phyloP scores from a whole-genome alignment of 306 rosid species.

The Hylodesmum podocarpum region DNA sequence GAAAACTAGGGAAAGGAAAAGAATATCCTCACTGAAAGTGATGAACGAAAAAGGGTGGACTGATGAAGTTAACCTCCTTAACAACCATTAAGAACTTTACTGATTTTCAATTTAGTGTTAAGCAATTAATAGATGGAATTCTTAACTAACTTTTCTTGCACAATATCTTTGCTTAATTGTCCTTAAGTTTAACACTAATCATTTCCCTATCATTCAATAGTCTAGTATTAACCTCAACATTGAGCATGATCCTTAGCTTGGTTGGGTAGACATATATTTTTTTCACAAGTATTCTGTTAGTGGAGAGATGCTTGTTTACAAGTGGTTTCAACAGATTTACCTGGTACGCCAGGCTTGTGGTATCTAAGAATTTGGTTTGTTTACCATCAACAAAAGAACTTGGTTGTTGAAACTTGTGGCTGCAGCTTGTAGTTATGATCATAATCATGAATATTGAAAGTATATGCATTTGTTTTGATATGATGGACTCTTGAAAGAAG shows the following conservation, averaged over 20 bases:
- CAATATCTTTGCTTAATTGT: background rate
- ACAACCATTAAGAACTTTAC: background rate
- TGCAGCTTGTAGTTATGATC: background rate
- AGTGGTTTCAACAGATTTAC: background rate
- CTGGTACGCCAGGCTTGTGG: background rate
- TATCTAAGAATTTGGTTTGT: background rate
- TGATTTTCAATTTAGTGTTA: background rate
- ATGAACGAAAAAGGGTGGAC: background rate
- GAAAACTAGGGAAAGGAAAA: slow-evolving; percentile 1
- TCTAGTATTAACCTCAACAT: background rate
- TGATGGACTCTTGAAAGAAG: background rate
- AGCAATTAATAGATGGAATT: background rate
- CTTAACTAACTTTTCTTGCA: background rate
- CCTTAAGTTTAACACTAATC: background rate
- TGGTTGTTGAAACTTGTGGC: background rate
- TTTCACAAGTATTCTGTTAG: background rate
- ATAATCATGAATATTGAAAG: background rate
- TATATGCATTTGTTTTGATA: background rate
- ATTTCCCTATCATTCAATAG: background rate
- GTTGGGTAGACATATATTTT: background rate
- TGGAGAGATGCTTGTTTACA: background rate
- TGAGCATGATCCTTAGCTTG: background rate
- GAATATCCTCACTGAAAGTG: background rate
- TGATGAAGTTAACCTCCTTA: background rate
- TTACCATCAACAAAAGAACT: too few species aligned